phyloP scores from a whole-genome alignment of 345 rosid genomes.

The Salix caprea region DNA sequence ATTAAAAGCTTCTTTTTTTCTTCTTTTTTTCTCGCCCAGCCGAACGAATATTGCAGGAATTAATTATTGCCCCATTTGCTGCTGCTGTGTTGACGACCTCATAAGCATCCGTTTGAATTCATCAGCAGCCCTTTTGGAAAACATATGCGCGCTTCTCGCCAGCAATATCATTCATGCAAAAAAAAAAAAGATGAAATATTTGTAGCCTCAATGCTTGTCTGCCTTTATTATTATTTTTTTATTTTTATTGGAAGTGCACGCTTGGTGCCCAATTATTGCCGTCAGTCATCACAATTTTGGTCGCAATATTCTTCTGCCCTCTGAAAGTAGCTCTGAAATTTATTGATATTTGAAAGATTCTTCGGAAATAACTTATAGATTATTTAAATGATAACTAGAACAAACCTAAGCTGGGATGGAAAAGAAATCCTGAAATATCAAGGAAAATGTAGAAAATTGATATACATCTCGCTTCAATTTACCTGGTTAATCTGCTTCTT shows the following conservation, averaged over 20 bases:
- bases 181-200: not conserved
- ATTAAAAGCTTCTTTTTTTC: not conserved
- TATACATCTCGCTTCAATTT: not conserved
- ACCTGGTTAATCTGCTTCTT: too few species aligned
- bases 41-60: constrained; percentile 25
- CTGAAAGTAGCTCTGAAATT: not conserved
- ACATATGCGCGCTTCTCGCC: constrained; percentile 10
- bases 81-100: constrained; percentile 9
- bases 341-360: too few species aligned
- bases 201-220: not conserved
- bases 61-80: constrained; percentile 34
- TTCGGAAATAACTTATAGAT: too few species aligned
- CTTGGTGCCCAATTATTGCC: constrained; percentile 49
- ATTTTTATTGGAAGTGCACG: constrained; percentile 26
- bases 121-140: constrained; percentile 17
- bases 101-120: constrained; percentile 16
- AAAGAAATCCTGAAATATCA: too few species aligned
- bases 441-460: not conserved
- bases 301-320: not conserved
- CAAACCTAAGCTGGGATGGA: too few species aligned
- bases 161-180: not conserved
- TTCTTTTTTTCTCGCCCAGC: constrained; percentile 21
- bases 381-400: too few species aligned
- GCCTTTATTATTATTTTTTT: not conserved
- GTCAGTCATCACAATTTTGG: constrained; percentile 22